phyloP scores from a whole-genome alignment of 192 early-diverging fungal genomes.

The Obelidium mucronatum region DNA sequence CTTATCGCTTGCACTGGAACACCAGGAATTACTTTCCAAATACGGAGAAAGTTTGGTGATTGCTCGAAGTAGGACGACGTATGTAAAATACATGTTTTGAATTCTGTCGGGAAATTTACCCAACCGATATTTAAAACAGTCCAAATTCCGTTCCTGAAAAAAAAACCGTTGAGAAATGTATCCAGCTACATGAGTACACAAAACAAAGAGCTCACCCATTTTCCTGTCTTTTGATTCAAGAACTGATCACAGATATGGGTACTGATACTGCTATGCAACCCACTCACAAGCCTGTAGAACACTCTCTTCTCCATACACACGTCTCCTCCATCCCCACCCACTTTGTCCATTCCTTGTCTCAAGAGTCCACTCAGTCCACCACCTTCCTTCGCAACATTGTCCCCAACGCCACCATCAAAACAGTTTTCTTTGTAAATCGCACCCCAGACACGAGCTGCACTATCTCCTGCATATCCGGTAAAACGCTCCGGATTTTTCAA shows the following conservation, averaged over 20 bases:
- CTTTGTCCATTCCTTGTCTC: conserved; percentile 7
- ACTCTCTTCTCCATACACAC: conserved; percentile 85
- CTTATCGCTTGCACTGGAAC: conserved; percentile 2
- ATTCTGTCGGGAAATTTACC: conserved; percentile 89
- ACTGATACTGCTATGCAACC: conserved; percentile 96
- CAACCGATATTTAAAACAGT: conserved; percentile 90
- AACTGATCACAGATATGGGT: conserved; percentile 97
- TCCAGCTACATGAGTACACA: neutral
- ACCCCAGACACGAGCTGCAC: conserved; percentile 89
- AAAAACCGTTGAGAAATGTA: neutral
- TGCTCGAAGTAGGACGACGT: conserved; percentile 84
- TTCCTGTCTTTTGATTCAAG: conserved; percentile 84
- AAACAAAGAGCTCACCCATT: conserved; percentile 76
- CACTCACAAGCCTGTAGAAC: conserved; percentile 66
- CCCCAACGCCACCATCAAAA: conserved; percentile 67
- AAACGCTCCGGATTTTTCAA: conserved; percentile 94
- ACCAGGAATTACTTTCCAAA: conserved; percentile 75
- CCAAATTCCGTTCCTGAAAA: conserved; percentile 67
- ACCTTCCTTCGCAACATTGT: neutral
- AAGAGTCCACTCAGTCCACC: no score
- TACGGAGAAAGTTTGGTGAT: conserved; percentile 84
- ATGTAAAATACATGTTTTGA: conserved; percentile 96
- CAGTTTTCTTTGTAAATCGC: conserved; percentile 99
- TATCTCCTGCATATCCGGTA: conserved; percentile 93
- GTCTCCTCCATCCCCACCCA: conserved; percentile 56